These are phyloP conservation scores for Diophrys appendiculata DNA, from an alignment of 73 alveolate species.

Conservation along the genomic window DNA sequence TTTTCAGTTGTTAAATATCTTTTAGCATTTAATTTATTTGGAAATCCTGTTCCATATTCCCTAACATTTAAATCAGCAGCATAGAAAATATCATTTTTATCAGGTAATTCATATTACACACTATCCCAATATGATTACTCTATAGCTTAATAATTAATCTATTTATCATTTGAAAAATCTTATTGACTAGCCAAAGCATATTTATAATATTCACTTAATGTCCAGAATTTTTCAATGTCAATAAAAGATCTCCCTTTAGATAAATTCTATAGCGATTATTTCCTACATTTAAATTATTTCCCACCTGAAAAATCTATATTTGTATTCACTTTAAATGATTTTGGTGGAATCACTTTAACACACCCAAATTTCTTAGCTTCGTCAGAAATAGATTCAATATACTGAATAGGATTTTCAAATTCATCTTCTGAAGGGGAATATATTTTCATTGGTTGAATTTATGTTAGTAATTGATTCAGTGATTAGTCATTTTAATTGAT, in stretches of 20 bases:
- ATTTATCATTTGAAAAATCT: constrained; percentile 55
- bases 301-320: constrained; percentile 2
- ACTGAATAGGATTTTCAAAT: constrained; percentile 16
- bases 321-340: background rate
- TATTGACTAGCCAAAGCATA: background rate
- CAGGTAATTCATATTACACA: background rate
- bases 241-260: constrained; percentile 21
- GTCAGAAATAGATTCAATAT: constrained; percentile 10
- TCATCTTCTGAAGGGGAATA: constrained; percentile 20
- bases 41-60: constrained; percentile 70
- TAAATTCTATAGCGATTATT: constrained; percentile 10
- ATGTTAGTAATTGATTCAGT: background rate
- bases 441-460: constrained; percentile 20
- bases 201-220: background rate
- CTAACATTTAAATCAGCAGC: constrained; percentile 78
- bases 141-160: constrained; percentile 41
- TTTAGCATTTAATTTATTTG: background rate
- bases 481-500: background rate
- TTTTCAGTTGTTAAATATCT: background rate
- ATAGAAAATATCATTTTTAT: constrained; percentile 58
- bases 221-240: background rate
- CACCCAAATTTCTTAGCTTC: constrained; percentile 27
- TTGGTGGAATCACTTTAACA: constrained; percentile 29
- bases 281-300: background rate
- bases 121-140: background rate